Evolutionary conservation across 1,284 basidiomycete species (phyloP).

Genomic region (Neolentinus lepideus): DNA sequence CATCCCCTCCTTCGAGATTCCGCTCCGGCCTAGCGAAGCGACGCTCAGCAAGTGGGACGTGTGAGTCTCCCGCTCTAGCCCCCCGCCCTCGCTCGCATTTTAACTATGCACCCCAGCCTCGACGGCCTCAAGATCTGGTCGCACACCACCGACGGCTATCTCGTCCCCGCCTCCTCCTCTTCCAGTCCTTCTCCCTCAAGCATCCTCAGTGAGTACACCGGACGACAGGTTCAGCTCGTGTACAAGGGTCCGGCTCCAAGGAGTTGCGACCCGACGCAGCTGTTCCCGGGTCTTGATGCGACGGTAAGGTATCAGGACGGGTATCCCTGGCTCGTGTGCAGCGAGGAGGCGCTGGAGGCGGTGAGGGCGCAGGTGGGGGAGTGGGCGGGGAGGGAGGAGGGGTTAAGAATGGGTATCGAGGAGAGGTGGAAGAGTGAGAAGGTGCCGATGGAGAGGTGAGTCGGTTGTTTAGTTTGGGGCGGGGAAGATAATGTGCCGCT

Average conservation of each 20-base stretch:
- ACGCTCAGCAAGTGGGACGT: constrained; percentile 44
- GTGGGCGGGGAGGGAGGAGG: constrained; percentile 13
- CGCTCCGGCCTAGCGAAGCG: constrained; percentile 45
- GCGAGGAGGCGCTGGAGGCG: constrained; percentile 52
- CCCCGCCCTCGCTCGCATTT: background rate
- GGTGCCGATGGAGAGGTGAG: constrained; percentile 56
- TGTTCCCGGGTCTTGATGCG: constrained; percentile 41
- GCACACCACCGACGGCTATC: constrained; percentile 51
- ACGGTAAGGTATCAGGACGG: constrained; percentile 63
- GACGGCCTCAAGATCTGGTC: constrained; percentile 45
- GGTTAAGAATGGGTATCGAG: constrained; percentile 39
- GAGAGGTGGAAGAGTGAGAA: constrained; percentile 47
- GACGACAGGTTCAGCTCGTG: constrained; percentile 50
- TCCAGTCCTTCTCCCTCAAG: constrained; percentile 18
- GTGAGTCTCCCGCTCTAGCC: constrained; percentile 28
- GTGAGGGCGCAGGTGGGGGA: constrained; percentile 39
- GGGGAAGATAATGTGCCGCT: constrained; percentile 1
- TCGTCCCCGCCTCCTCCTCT: constrained; percentile 31
- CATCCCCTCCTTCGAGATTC: constrained; percentile 47
- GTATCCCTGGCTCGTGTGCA: constrained; percentile 60
- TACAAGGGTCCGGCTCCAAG: constrained; percentile 59
- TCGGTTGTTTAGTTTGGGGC: background rate
- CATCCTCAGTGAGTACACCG: constrained; percentile 50
- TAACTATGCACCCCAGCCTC: constrained; percentile 29
- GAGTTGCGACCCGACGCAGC: constrained; percentile 37